These are phyloP conservation scores for Trichosporon sp. DNA, from an alignment of 1,284 basidiomycete genomes.

Conservation along the genomic window DNA sequence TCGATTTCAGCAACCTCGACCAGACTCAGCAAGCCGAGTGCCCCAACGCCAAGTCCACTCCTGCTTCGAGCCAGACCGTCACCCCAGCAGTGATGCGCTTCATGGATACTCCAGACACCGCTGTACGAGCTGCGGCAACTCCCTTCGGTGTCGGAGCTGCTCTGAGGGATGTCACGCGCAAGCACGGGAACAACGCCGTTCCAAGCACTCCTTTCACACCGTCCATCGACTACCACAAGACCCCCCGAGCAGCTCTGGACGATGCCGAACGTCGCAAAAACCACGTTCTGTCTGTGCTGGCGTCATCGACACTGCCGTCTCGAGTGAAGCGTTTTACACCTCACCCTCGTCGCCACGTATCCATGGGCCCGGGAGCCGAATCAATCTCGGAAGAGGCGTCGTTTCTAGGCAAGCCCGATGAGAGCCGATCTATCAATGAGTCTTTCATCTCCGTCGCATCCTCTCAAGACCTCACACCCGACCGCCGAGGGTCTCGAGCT, in stretches of 20 bases:
- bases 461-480: slow-evolving; percentile 46
- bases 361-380: slow-evolving; percentile 25
- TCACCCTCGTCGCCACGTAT: slow-evolving; percentile 36
- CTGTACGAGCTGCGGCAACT: slow-evolving; percentile 16
- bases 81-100: slow-evolving; percentile 17
- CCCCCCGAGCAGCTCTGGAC: slow-evolving; percentile 35
- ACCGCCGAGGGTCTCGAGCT: slow-evolving; percentile 33
- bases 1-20: background rate
- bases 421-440: slow-evolving; percentile 23
- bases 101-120: slow-evolving; percentile 21
- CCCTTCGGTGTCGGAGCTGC: slow-evolving; percentile 10
- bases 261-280: slow-evolving; percentile 39
- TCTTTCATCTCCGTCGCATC: slow-evolving; percentile 48
- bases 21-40: background rate
- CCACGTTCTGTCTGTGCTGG: slow-evolving; percentile 40
- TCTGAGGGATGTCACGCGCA: slow-evolving; percentile 31
- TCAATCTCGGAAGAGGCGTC: slow-evolving; percentile 29
- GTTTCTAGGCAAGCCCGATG: background rate
- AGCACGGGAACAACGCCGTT: slow-evolving; percentile 23
- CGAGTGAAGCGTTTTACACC: slow-evolving; percentile 34
- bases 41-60: background rate
- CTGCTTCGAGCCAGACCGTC: background rate
- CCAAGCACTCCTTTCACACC: slow-evolving; percentile 21
- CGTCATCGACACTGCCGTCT: slow-evolving; percentile 27
- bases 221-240: slow-evolving; percentile 14